Base-by-base conservation (phyloP, 495 filamentous ascomycete species). In the Cercophora sp. region DNA sequence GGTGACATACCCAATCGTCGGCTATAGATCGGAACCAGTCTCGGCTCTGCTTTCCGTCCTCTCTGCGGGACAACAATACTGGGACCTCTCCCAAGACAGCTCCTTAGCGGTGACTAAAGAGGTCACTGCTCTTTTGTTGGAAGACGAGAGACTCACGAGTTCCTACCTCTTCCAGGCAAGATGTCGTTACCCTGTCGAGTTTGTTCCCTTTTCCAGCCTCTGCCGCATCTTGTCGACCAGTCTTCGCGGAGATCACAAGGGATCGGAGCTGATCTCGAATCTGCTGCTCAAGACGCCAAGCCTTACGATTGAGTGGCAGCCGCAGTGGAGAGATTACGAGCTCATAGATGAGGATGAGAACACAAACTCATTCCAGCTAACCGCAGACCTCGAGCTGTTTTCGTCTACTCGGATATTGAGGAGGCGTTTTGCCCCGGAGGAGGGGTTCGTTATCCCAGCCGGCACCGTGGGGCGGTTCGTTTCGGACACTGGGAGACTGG, bases 121-220 rank as follows among this genome's bases (percentile, higher is more conserved):
- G 32, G 56, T 73, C 8, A 55, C 79, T 4, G 65, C 60, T 2
- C 55, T 70, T 9, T 84, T 85, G 54, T 64, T 82, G 20, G 71
- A 75, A 11, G 80, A 88, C 50, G 61, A 74, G 8, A 45, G 70
- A 2, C 64, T 90, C 9, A 74, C 84, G 60, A 68, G 71, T 16
- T 67, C 63, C 20, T 76, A 88, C 47, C 77, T 90, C 29, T 66
- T 71, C 18, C 71, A 79, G 51, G 81, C 93, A 2, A 77, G 81
- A 18, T 78, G 77, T 47, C 83, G 92, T 37, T 97, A 89, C 67
- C 93, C 93, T 1, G 89, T 87, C 66, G 93, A 98, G 68, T 82
- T 85, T 19, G 62, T 82, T n/a, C 89, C 93, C 3, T 88, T 96
- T 55, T 57, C 96, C 46, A 65, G 67, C 6, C 51, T 76, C 13